Percentiles rank a stretch among this genome's conserved stretches.
phyloP scores from a whole-genome alignment of 768 basidiomycete species.

The Boletus rufocinnamomeus region DNA sequence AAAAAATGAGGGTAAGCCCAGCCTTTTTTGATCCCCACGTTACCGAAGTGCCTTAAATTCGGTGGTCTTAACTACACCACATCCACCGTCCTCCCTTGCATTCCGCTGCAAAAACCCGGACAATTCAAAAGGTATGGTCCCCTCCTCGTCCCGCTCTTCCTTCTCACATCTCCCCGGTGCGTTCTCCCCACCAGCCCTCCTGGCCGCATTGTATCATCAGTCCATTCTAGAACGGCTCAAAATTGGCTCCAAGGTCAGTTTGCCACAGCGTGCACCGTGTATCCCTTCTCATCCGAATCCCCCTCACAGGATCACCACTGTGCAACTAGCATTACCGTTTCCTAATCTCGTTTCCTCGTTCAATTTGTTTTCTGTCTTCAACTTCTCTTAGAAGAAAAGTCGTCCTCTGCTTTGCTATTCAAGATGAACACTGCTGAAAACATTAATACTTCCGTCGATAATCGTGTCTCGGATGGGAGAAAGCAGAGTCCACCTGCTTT shows the following conservation, averaged over 20 bases:
- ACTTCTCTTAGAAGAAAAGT: constrained; percentile 53
- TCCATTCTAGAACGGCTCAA: constrained; percentile 75
- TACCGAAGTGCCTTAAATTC: constrained; percentile 46
- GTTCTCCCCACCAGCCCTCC: constrained; percentile 40
- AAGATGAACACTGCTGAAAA: constrained; percentile 76
- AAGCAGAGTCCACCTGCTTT: constrained; percentile 91
- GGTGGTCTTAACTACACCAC: constrained; percentile 34
- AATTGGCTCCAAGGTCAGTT: constrained; percentile 67
- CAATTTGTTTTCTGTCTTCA: constrained; percentile 56
- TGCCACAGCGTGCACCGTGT: constrained; percentile 19
- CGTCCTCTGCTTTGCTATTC: constrained; percentile 42
- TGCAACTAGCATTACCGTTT: constrained; percentile 62
- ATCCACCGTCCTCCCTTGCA: constrained; percentile 34
- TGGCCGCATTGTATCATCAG: constrained; percentile 80
- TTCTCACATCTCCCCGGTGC: constrained; percentile 20
- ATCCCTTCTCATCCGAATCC: constrained; percentile 27
- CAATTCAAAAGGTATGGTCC: constrained; percentile 47
- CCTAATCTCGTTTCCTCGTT: constrained; percentile 51
- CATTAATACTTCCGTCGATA: constrained; percentile 72
- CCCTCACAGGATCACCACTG: constrained; percentile 55
- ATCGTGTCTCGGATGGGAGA: constrained; percentile 66
- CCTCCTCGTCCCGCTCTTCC: constrained; percentile 16
- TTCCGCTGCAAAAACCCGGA: constrained; percentile 33
- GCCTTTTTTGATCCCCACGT: constrained; percentile 41
- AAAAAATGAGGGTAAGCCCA: constrained; percentile 38